A percentile compares a stretch with the other conserved stretches of the same genome.
These are phyloP conservation scores for Quercus alba DNA, from an alignment of 306 rosid genomes.

Conservation along the genomic window DNA sequence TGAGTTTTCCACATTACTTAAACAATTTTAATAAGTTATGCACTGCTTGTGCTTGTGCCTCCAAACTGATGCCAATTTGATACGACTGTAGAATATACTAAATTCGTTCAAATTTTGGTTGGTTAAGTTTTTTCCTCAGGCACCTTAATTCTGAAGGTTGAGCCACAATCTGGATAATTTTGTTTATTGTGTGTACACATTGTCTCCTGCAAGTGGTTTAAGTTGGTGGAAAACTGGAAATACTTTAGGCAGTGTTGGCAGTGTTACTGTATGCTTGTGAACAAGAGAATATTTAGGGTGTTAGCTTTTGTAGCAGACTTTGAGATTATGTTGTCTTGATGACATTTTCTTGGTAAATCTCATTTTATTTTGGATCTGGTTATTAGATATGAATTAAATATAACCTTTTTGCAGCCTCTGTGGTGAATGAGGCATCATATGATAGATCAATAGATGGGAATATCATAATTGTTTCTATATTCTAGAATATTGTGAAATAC, in stretches of 20 bases:
- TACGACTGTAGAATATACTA: not conserved
- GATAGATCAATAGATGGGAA: too few species aligned
- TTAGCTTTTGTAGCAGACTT: not conserved
- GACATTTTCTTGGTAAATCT: not conserved
- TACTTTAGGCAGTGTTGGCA: not conserved
- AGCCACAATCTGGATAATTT: not conserved
- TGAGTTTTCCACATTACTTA: not conserved
- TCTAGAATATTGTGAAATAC: not conserved
- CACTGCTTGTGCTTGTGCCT: slow-evolving; percentile 10
- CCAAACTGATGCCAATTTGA: slow-evolving; percentile 2
- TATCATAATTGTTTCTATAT: not conserved
- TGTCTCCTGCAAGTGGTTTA: not conserved
- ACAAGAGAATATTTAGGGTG: not conserved
- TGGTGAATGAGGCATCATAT: not conserved
- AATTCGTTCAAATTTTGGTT: not conserved
- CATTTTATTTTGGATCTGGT: not conserved
- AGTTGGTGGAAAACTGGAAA: not conserved
- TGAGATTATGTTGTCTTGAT: not conserved
- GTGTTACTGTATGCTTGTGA: not conserved
- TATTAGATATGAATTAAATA: not conserved
- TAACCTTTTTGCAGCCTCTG: not conserved
- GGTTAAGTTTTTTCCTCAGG: not conserved
- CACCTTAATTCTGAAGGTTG: not conserved
- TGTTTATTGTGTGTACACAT: not conserved
- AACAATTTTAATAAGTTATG: slow-evolving; percentile 1